A percentile compares a stretch with the other conserved stretches of the same genome.
Conservation (phyloP, 805 yeast species). For the Zygotorulaspora sp. region DNA sequence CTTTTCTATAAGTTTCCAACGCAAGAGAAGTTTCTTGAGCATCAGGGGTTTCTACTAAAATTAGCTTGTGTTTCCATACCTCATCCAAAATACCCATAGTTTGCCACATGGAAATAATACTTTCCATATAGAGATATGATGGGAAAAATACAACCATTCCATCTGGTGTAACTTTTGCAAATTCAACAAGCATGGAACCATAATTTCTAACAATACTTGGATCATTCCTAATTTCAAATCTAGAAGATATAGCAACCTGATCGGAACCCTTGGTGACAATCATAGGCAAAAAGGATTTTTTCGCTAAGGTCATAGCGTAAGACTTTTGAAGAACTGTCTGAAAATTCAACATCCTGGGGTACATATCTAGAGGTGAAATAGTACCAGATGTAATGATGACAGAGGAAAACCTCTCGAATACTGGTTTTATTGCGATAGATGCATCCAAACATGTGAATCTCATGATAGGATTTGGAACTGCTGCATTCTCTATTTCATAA, state of each 20-base stretch:
- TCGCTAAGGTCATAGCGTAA: slow-evolving; percentile 90
- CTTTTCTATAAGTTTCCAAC: slow-evolving; percentile 89
- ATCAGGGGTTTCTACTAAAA: slow-evolving; percentile 96
- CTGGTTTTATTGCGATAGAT: slow-evolving; percentile 94
- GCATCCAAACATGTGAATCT: slow-evolving; percentile 96
- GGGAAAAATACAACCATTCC: slow-evolving; percentile 98
- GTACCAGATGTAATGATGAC: slow-evolving; percentile 97
- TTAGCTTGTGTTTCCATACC: slow-evolving; percentile 95
- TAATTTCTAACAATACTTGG: slow-evolving; percentile 97
- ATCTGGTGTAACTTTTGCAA: slow-evolving; percentile 93
- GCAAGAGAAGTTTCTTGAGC: slow-evolving; percentile 97
- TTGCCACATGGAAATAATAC: slow-evolving; percentile 98
- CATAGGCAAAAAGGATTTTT: slow-evolving; percentile 90
- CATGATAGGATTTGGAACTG: slow-evolving; percentile 94
- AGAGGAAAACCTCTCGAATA: slow-evolving; percentile 86
- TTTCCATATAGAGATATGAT: slow-evolving; percentile 94
- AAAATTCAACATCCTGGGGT: slow-evolving; percentile 92
- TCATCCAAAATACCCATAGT: slow-evolving; percentile 96
- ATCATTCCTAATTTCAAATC: slow-evolving; percentile 95
- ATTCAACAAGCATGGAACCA: slow-evolving; percentile 87
- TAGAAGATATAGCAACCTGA: slow-evolving; percentile 93
- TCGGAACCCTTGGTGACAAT: slow-evolving; percentile 97
- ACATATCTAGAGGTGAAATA: slow-evolving; percentile 97
- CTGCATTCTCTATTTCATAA: slow-evolving; percentile 87
- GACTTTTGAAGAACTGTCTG: slow-evolving; percentile 92